phyloP scores from a whole-genome alignment of 2,329 filamentous ascomycete species.

The Stachybotrys chlorohalonatus region DNA sequence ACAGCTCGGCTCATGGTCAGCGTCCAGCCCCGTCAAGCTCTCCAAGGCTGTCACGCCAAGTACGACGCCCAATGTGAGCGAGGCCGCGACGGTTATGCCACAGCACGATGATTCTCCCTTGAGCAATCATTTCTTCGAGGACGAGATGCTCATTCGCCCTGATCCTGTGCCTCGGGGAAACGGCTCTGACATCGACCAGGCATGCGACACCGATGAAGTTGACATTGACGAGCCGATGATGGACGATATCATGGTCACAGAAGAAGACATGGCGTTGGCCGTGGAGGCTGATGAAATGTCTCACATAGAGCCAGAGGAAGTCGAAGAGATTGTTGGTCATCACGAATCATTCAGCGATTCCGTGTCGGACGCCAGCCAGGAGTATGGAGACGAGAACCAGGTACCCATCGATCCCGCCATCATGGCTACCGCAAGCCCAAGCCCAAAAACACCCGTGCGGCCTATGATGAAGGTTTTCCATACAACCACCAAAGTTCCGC shows the following conservation, averaged over 20 bases:
- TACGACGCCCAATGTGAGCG: not conserved
- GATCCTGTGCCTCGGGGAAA: slow-evolving; percentile 6
- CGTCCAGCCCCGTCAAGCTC: slow-evolving; percentile 39
- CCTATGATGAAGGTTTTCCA: slow-evolving; percentile 44
- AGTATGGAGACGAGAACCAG: slow-evolving; percentile 59
- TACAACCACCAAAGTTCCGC: slow-evolving; percentile 68
- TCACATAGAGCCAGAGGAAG: slow-evolving; percentile 34
- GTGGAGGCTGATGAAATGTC: slow-evolving; percentile 54
- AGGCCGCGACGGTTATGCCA: slow-evolving; percentile 7
- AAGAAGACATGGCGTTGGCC: slow-evolving; percentile 49
- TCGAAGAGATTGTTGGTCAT: slow-evolving; percentile 23
- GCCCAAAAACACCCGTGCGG: slow-evolving; percentile 48
- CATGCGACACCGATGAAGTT: slow-evolving; percentile 8
- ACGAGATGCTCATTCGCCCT: slow-evolving; percentile 41
- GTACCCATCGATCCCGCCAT: slow-evolving; percentile 45
- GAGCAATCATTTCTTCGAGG: slow-evolving; percentile 49
- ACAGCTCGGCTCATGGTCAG: slow-evolving; percentile 54
- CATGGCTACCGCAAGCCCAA: slow-evolving; percentile 8
- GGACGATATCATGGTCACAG: slow-evolving; percentile 37
- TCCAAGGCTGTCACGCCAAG: not conserved
- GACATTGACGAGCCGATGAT: slow-evolving; percentile 21
- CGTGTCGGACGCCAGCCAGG: slow-evolving; percentile 53
- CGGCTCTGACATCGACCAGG: slow-evolving; percentile 1
- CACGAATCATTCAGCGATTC: slow-evolving; percentile 33
- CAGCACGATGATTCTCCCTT: slow-evolving; percentile 25